These are phyloP conservation scores for Straminergon stramineum DNA, from an alignment of 225 moss, liverwort and hornwort species.

Conservation along the genomic window DNA sequence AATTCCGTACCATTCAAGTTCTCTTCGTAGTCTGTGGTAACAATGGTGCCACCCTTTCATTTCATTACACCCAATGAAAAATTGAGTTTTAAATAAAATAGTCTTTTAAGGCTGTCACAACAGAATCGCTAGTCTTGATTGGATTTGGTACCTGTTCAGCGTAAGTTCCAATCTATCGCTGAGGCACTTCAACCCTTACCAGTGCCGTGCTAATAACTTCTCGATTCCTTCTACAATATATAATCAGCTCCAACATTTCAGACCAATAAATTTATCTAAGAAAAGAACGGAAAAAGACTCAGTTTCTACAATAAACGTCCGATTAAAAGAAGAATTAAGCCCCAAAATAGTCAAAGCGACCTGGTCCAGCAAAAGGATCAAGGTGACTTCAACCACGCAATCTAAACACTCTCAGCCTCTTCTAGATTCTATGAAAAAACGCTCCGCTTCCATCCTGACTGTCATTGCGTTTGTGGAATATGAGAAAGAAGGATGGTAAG, in stretches of 20 bases:
- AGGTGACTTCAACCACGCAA: not conserved
- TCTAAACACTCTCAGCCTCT: not conserved
- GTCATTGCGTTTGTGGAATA: not conserved
- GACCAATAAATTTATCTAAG: not conserved
- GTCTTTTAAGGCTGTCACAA: not conserved
- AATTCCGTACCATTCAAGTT: not conserved
- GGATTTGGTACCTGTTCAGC: not conserved
- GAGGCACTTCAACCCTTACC: not conserved
- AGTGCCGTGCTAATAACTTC: not conserved
- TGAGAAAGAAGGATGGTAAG: not conserved
- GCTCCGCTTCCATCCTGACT: not conserved
- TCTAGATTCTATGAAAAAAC: not conserved
- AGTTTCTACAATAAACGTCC: not conserved
- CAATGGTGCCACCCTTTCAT: not conserved
- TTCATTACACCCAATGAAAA: not conserved
- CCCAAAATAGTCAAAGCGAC: not conserved
- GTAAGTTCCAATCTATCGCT: not conserved
- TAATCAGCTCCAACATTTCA: not conserved
- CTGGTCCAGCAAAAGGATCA: not conserved
- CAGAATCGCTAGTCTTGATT: not conserved
- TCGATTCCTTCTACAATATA: not conserved
- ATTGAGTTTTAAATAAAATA: not conserved
- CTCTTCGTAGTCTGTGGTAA: not conserved
- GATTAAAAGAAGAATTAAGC: not conserved
- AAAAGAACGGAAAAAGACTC: not conserved